Conservation (phyloP, 228 moss, liverwort and hornwort genomes). For the Sphagnum magellanicum region DNA sequence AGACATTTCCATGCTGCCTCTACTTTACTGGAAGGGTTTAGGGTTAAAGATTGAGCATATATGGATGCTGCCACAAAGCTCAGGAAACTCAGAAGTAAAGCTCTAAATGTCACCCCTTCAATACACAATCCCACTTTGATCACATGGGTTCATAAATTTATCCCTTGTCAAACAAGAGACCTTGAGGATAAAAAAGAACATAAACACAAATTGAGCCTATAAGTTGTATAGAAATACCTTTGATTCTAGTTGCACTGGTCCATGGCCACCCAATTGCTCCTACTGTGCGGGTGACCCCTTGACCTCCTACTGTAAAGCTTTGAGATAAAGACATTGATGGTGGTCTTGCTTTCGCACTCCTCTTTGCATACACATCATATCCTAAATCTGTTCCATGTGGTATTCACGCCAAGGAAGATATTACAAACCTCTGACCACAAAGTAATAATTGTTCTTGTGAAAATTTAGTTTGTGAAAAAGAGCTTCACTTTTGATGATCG, state of each 20-base stretch:
- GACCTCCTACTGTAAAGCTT: slow-evolving; percentile 38
- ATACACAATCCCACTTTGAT: background rate
- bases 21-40: background rate
- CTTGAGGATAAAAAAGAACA: background rate
- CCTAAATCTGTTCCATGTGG: slow-evolving; percentile 27
- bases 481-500: background rate
- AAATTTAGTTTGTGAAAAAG: background rate
- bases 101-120: background rate
- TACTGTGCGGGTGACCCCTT: slow-evolving; percentile 36
- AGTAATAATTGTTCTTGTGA: background rate
- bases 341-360: slow-evolving; percentile 38
- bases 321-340: slow-evolving; percentile 74
- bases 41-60: background rate
- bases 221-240: slow-evolving; percentile 25
- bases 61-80: background rate
- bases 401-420: background rate
- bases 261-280: slow-evolving; percentile 44
- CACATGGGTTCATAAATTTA: too few relatives aligned
- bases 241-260: slow-evolving; percentile 22
- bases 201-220: background rate
- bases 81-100: background rate
- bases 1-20: background rate
- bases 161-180: background rate
- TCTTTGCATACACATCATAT: slow-evolving; percentile 31
- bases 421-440: background rate